Percentiles rank a stretch among this genome's conserved stretches.
These are phyloP conservation scores for Fusarium globosum DNA, from an alignment of 2,329 filamentous ascomycete species.

Conservation along the genomic window DNA sequence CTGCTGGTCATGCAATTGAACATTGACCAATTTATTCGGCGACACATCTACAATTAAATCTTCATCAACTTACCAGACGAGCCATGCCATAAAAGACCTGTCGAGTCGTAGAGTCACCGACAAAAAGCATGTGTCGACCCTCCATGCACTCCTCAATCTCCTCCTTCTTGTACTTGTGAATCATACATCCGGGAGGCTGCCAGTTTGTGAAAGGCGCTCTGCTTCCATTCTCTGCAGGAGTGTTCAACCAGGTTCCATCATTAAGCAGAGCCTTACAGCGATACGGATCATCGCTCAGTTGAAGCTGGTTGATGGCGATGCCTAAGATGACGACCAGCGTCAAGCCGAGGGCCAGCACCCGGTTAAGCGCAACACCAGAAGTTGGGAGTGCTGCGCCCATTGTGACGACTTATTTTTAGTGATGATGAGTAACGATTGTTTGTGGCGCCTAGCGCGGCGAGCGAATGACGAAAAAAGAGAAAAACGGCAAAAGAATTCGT, in stretches of 20 bases:
- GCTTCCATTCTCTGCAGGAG: conserved; percentile 46
- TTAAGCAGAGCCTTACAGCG: conserved; percentile 64
- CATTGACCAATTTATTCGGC: neutral
- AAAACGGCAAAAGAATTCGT: neutral
- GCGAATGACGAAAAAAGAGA: conserved; percentile 9
- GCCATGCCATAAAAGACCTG: conserved; percentile 67
- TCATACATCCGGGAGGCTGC: conserved; percentile 69
- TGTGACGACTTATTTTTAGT: neutral
- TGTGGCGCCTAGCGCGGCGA: conserved; percentile 11
- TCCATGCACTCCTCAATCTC: conserved; percentile 65
- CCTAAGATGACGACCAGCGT: conserved; percentile 40
- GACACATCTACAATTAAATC: neutral
- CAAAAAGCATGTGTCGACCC: conserved; percentile 64
- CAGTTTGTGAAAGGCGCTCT: conserved; percentile 58
- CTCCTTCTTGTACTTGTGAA: conserved; percentile 64
- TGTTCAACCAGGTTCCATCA: conserved; percentile 61
- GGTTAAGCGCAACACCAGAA: conserved; percentile 28
- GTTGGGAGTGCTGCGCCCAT: conserved; percentile 26
- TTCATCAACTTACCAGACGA: conserved; percentile 39
- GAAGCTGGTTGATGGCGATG: conserved; percentile 29
- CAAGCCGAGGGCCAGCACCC: conserved; percentile 31
- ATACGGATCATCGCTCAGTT: conserved; percentile 56
- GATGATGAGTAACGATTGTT: conserved; percentile 7
- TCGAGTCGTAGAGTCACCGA: conserved; percentile 68
- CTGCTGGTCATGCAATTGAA: neutral